phyloP scores from a whole-genome alignment of 371 early-diverging fungal genomes.

The Mortierella sp. region DNA sequence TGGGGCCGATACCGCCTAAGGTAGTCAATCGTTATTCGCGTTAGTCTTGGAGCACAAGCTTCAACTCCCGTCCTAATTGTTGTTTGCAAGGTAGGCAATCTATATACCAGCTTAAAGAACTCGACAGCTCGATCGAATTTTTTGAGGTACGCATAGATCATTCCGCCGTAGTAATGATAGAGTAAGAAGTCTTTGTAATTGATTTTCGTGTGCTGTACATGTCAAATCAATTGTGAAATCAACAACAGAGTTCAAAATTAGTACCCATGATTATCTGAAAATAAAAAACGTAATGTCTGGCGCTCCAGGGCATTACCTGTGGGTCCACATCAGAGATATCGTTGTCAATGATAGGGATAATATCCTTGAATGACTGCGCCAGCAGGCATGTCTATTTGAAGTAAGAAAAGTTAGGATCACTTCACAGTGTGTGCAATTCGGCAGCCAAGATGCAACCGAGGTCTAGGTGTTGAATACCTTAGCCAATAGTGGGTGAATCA shows the following conservation, averaged over 20 bases:
- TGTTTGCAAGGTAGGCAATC: background rate
- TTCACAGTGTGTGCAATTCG: too few species aligned
- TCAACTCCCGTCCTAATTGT: too few species aligned
- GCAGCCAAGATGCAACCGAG: background rate
- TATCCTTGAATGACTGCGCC: conserved; percentile 71
- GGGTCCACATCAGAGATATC: conserved; percentile 73
- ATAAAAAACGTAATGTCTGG: background rate
- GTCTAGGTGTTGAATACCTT: conserved; percentile 49
- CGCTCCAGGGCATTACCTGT: conserved; percentile 43
- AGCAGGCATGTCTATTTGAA: conserved; percentile 64
- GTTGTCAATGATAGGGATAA: conserved; percentile 65
- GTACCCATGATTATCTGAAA: background rate
- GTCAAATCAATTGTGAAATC: background rate
- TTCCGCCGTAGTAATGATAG: conserved; percentile 86
- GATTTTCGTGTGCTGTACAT: conserved; percentile 40
- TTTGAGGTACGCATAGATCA: conserved; percentile 78
- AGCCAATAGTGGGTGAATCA: conserved; percentile 68
- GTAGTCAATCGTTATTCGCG: background rate
- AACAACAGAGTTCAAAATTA: background rate
- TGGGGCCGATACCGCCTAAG: conserved; percentile 73
- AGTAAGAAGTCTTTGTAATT: conserved; percentile 70
- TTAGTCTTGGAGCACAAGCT: background rate
- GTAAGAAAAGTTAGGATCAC: background rate
- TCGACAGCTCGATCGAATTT: conserved; percentile 74
- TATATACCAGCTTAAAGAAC: conserved; percentile 66